A percentile compares a stretch with the other conserved stretches of the same genome.
Evolutionary conservation across 768 basidiomycete genomes (phyloP).

Genomic region (Pisolithus sp.): DNA sequence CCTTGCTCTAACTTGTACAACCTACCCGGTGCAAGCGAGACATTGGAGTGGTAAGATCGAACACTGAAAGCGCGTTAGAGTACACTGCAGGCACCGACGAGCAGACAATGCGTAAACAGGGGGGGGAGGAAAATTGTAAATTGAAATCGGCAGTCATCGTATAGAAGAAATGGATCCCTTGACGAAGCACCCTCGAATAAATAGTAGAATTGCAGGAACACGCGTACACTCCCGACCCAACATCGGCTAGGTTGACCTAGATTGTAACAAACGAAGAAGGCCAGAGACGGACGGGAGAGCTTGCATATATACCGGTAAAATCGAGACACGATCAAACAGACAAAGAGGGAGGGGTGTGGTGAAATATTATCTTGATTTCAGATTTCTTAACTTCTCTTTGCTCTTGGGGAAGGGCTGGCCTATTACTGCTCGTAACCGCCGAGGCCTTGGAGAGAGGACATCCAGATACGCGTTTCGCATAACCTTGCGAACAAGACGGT

Average conservation of each 20-base stretch:
- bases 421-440: constrained; percentile 38
- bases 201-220: constrained; percentile 4
- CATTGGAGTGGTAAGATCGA: too few species aligned
- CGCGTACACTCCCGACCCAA: constrained; percentile 16
- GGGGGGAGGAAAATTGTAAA: too few species aligned
- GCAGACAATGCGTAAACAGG: too few species aligned
- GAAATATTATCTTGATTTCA: constrained; percentile 4
- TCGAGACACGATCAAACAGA: constrained; percentile 9
- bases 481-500: constrained; percentile 37
- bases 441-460: constrained; percentile 71
- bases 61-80: too few species aligned
- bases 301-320: constrained; percentile 28
- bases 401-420: neutral
- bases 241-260: constrained; percentile 27
- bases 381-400: too few species aligned
- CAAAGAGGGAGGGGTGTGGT: constrained; percentile 8
- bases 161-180: neutral
- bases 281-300: neutral
- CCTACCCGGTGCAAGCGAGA: too few species aligned
- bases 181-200: too few species aligned
- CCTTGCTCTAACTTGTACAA: too few species aligned
- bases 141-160: too few species aligned
- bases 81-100: too few species aligned
- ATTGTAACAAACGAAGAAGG: constrained; percentile 15
- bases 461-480: constrained; percentile 95